phyloP scores from a whole-genome alignment of 2,329 filamentous ascomycete genomes.

The Fusarium subtropicale region DNA sequence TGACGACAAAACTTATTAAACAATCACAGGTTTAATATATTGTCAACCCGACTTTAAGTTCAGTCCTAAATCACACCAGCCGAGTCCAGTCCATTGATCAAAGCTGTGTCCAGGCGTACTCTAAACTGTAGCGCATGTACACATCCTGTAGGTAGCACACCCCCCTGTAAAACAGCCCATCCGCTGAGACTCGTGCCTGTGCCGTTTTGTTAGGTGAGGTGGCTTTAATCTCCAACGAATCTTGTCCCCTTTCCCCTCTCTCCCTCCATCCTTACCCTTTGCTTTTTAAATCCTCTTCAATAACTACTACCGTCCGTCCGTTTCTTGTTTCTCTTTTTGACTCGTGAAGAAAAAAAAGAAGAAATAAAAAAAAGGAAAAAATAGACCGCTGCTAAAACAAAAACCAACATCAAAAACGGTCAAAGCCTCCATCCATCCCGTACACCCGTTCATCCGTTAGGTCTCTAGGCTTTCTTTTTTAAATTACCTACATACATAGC shows the following conservation, averaged over 20 bases:
- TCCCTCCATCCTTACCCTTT: not conserved
- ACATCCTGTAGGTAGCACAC: slow-evolving; percentile 12
- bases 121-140: slow-evolving; percentile 6
- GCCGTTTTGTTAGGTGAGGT: not conserved
- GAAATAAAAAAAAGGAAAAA: not conserved
- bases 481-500: slow-evolving; percentile 27
- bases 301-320: not conserved
- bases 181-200: slow-evolving; percentile 29
- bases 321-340: not conserved
- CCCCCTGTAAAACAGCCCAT: slow-evolving; percentile 21
- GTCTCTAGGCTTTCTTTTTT: not conserved
- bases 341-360: not conserved
- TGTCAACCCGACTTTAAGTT: not conserved
- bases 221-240: slow-evolving; percentile 32
- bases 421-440: not conserved
- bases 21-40: not conserved
- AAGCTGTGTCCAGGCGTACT: not conserved
- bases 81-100: not conserved
- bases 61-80: not conserved
- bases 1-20: not conserved
- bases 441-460: not conserved
- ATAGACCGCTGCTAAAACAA: not conserved
- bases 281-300: not conserved
- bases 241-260: slow-evolving; percentile 6
- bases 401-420: slow-evolving; percentile 21